phyloP scores from a whole-genome alignment of 2,329 filamentous ascomycete genomes.

The Penicillium polonicum region DNA sequence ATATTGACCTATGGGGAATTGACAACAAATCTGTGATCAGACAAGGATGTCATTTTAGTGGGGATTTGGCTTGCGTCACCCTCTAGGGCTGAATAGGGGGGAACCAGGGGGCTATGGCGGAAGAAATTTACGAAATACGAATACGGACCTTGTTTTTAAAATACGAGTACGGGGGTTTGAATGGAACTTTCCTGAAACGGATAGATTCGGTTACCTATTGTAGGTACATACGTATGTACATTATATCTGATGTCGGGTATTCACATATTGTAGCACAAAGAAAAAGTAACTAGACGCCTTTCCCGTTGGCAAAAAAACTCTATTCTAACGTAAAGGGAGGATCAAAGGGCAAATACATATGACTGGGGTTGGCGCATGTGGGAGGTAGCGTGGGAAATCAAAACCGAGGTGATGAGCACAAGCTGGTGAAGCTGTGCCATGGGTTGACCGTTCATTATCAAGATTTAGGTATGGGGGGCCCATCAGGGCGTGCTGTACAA shows the following conservation, averaged over 20 bases:
- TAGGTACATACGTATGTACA: neutral
- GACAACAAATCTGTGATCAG: neutral
- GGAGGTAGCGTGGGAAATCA: neutral
- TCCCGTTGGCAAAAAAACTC: neutral
- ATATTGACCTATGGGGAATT: neutral
- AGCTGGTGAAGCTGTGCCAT: neutral
- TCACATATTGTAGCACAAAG: neutral
- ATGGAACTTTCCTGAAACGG: neutral
- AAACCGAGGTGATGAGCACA: neutral
- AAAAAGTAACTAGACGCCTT: neutral
- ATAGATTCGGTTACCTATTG: neutral
- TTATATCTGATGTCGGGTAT: neutral
- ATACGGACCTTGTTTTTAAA: neutral
- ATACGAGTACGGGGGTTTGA: too few species aligned
- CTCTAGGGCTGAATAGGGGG: neutral
- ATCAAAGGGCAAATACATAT: neutral
- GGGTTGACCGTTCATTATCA: neutral
- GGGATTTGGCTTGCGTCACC: neutral
- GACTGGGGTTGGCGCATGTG: neutral
- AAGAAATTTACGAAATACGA: neutral
- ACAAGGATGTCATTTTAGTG: neutral
- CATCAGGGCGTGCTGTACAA: neutral
- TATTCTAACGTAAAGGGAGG: neutral
- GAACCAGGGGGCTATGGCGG: neutral
- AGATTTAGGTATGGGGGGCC: neutral